phyloP scores from a whole-genome alignment of 2,329 filamentous ascomycete species.

The Diaporthe sp. region DNA sequence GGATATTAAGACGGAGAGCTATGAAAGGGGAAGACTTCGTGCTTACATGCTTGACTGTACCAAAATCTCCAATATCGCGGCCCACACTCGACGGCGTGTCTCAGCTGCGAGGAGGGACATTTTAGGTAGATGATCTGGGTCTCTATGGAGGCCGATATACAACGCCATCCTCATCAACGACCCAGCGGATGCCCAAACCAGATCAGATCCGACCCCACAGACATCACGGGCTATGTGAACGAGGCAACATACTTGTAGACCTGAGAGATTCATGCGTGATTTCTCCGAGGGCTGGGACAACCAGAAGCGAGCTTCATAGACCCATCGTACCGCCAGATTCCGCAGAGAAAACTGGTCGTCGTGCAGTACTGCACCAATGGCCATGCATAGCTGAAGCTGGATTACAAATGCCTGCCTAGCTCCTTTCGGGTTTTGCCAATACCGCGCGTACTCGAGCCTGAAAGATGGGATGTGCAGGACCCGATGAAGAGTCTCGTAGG shows the following conservation, averaged over 20 bases:
- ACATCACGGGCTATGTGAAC: conserved; percentile 57
- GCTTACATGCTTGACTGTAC: conserved; percentile 57
- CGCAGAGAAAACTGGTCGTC: conserved; percentile 65
- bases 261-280: conserved; percentile 60
- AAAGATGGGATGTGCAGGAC: conserved; percentile 67
- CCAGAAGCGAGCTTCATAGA: conserved; percentile 70
- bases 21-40: not conserved
- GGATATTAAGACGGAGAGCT: not conserved
- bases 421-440: conserved; percentile 58
- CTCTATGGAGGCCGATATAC: conserved; percentile 64
- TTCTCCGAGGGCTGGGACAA: conserved; percentile 66
- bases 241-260: conserved; percentile 62
- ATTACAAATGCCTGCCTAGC: conserved; percentile 65
- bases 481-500: conserved; percentile 61
- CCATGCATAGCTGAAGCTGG: conserved; percentile 69
- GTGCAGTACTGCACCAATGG: conserved; percentile 65
- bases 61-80: conserved; percentile 62
- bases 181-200: conserved; percentile 62
- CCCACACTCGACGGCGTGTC: conserved; percentile 65
- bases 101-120: conserved; percentile 54
- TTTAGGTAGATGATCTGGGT: conserved; percentile 55
- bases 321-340: conserved; percentile 64
- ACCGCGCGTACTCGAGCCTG: conserved; percentile 57
- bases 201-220: conserved; percentile 55
- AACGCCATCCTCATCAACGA: conserved; percentile 59